Evolutionary conservation across 2,329 filamentous ascomycete species (phyloP).

Genomic region (Xylariaceae sp.): DNA sequence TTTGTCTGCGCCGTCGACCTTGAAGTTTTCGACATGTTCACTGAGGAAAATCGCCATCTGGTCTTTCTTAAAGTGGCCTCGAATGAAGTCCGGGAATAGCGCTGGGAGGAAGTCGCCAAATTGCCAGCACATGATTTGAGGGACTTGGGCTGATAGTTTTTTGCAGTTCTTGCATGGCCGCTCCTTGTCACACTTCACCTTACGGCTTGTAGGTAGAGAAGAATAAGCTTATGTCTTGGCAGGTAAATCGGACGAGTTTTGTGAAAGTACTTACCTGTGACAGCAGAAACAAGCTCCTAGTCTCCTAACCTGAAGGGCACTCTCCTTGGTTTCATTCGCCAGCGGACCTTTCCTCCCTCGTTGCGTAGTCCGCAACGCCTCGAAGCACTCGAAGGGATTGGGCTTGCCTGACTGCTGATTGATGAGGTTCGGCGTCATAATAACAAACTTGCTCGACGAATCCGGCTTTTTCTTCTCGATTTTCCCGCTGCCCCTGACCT

Average conservation of each 20-base stretch:
- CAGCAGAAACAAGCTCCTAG: conserved; percentile 62
- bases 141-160: conserved; percentile 52
- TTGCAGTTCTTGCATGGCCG: conserved; percentile 60
- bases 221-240: not conserved
- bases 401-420: conserved; percentile 52
- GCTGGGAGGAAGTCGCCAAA: conserved; percentile 57
- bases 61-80: conserved; percentile 54
- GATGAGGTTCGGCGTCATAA: conserved; percentile 58
- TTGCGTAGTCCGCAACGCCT: conserved; percentile 55
- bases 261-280: conserved; percentile 38
- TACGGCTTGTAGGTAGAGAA: conserved; percentile 46
- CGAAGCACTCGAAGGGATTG: conserved; percentile 59
- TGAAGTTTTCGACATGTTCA: conserved; percentile 53
- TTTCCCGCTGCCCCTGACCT: conserved; percentile 45
- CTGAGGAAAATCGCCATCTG: conserved; percentile 51
- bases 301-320: conserved; percentile 56
- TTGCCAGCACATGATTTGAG: conserved; percentile 61
- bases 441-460: conserved; percentile 53
- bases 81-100: conserved; percentile 56
- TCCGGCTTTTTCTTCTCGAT: conserved; percentile 50
- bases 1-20: conserved; percentile 44
- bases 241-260: not conserved
- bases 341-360: conserved; percentile 60
- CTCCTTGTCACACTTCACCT: conserved; percentile 60
- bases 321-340: conserved; percentile 56